Evolutionary conservation across 2,329 filamentous ascomycete species (phyloP).

Genomic region (Calonectria hongkongensis): DNA sequence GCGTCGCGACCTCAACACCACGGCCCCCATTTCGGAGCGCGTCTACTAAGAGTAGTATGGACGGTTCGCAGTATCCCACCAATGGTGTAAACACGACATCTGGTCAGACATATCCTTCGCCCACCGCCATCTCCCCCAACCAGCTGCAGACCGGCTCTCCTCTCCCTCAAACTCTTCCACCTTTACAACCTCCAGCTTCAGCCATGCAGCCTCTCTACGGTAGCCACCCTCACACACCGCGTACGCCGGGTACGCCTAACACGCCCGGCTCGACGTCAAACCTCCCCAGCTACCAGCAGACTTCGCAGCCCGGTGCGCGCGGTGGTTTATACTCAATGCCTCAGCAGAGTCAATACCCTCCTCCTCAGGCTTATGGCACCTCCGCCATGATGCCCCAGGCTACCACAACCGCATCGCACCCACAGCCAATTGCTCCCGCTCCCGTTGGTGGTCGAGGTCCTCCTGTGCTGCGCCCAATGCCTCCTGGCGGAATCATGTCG

Average conservation of each 20-base stretch:
- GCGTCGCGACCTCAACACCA: constrained; percentile 53
- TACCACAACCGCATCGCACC: constrained; percentile 80
- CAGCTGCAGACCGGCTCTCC: constrained; percentile 69
- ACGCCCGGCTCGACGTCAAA: constrained; percentile 73
- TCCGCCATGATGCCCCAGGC: constrained; percentile 80
- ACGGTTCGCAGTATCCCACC: constrained; percentile 72
- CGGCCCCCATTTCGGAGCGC: constrained; percentile 55
- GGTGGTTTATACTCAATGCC: constrained; percentile 73
- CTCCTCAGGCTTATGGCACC: constrained; percentile 73
- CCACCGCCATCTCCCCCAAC: constrained; percentile 71
- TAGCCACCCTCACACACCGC: constrained; percentile 76
- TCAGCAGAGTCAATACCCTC: constrained; percentile 71
- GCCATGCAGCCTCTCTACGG: constrained; percentile 70
- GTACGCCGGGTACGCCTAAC: constrained; percentile 78
- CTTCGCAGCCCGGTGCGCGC: constrained; percentile 68
- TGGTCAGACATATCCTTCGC: constrained; percentile 70
- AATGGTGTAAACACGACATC: constrained; percentile 74
- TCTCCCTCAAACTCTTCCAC: constrained; percentile 73
- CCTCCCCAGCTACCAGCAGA: constrained; percentile 73
- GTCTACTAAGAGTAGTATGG: constrained; percentile 68
- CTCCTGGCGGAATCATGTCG: constrained; percentile 78
- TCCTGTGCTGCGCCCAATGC: constrained; percentile 81
- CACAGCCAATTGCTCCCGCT: constrained; percentile 85
- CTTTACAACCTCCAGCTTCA: constrained; percentile 69
- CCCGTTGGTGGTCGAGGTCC: constrained; percentile 75